phyloP scores from a whole-genome alignment of 2,329 filamentous ascomycete genomes.

The Nectriaceae sp. region DNA sequence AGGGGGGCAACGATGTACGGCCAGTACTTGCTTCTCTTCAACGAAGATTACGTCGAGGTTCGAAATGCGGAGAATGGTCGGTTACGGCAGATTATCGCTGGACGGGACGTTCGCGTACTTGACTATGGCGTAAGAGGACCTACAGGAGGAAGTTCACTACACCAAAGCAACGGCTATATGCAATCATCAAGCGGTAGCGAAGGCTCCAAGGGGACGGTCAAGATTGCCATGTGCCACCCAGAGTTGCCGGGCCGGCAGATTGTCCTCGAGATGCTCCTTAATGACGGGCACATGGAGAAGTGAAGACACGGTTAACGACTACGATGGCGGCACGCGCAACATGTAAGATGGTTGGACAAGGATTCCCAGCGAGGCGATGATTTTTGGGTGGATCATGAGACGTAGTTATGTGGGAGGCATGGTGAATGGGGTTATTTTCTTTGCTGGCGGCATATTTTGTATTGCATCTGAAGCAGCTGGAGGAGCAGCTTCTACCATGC shows the following conservation, averaged over 20 bases:
- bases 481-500: neutral
- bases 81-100: conserved; percentile 89
- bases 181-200: conserved; percentile 40
- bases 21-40: conserved; percentile 89
- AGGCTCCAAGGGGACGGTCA: conserved; percentile 74
- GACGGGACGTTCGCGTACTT: conserved; percentile 84
- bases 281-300: conserved; percentile 72
- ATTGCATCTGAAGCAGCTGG: neutral
- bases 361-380: neutral
- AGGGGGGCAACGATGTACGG: conserved; percentile 86
- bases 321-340: neutral
- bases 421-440: neutral
- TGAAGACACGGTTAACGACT: conserved; percentile 7
- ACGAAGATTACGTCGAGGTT: conserved; percentile 95
- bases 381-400: neutral
- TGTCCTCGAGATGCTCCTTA: conserved; percentile 88
- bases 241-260: conserved; percentile 83
- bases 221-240: conserved; percentile 94
- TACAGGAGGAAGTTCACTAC: conserved; percentile 49
- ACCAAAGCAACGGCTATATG: conserved; percentile 36
- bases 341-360: neutral
- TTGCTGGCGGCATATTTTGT: neutral
- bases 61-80: conserved; percentile 95
- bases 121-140: conserved; percentile 77
- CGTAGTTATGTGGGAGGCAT: neutral